A percentile compares a stretch with the other conserved stretches of the same genome.
Evolutionary conservation across 306 rosid genomes (phyloP).

Genomic region (Boehmeria nivea): DNA sequence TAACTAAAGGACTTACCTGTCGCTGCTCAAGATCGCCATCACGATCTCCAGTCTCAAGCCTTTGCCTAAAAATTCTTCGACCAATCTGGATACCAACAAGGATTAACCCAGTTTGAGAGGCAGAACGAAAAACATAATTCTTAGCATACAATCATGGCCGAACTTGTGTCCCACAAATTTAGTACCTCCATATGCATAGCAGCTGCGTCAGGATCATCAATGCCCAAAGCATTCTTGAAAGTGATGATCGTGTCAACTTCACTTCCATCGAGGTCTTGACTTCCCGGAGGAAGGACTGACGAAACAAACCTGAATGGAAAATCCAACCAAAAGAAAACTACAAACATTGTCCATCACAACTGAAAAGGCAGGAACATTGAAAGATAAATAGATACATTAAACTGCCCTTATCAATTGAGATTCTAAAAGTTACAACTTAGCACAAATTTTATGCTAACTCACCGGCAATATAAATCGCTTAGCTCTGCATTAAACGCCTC

Average conservation of each 20-base stretch:
- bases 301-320: conserved; percentile 64
- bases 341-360: not conserved
- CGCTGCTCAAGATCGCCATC: conserved; percentile 82
- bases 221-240: conserved; percentile 77
- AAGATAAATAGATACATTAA: too few relatives aligned
- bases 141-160: not conserved
- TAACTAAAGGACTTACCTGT: conserved; percentile 59
- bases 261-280: conserved; percentile 78
- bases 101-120: conserved; percentile 26
- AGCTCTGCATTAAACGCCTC: conserved; percentile 86
- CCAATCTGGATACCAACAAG: conserved; percentile 59
- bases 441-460: too few relatives aligned
- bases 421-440: too few relatives aligned
- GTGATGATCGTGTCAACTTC: conserved; percentile 63
- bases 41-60: conserved; percentile 93
- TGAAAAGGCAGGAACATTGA: too few relatives aligned
- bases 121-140: too few relatives aligned
- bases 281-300: conserved; percentile 75
- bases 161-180: not conserved
- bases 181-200: conserved; percentile 93
- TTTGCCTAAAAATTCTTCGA: conserved; percentile 76
- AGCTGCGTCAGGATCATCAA: conserved; percentile 98
- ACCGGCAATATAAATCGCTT: conserved; percentile 66
- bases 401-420: too few relatives aligned
- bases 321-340: not conserved